A percentile compares a stretch with the other conserved stretches of the same genome.
Evolutionary conservation across 331 rosid genomes (phyloP).

Genomic region (Acacia pycnantha): DNA sequence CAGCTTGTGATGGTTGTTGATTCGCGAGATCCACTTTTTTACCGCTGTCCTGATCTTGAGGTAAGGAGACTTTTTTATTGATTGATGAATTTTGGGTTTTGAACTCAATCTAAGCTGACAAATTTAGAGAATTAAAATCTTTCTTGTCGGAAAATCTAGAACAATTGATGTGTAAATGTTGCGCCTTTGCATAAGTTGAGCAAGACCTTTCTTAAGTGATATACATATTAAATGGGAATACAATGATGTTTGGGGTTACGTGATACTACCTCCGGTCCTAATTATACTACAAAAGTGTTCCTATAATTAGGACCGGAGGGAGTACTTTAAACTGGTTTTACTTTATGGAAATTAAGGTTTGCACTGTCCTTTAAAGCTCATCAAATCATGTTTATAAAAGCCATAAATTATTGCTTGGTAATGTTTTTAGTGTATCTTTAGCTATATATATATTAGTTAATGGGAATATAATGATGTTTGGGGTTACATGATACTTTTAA

Average conservation of each 20-base stretch:
- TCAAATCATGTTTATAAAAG: no score
- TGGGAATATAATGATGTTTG: not conserved
- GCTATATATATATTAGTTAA: not conserved
- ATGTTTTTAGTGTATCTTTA: no score
- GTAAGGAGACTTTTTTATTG: conserved; percentile 36
- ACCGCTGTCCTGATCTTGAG: conserved; percentile 99
- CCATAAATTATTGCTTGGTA: no score
- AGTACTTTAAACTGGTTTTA: no score
- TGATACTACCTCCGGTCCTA: no score
- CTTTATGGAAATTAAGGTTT: no score
- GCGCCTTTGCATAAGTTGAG: not conserved
- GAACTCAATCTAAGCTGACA: not conserved
- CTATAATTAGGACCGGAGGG: no score
- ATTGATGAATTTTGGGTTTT: not conserved
- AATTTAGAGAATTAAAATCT: not conserved
- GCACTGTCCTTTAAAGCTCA: no score
- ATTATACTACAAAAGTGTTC: no score
- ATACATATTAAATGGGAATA: no score
- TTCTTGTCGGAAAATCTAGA: conserved; percentile 6
- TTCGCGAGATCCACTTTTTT: conserved; percentile 87
- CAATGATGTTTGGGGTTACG: no score
- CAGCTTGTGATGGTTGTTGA: conserved; percentile 99
- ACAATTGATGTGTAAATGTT: not conserved
- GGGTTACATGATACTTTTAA: not conserved
- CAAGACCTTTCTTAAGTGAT: not conserved